phyloP scores from a whole-genome alignment of 2,329 filamentous ascomycete species.

The Lachnellula arida region DNA sequence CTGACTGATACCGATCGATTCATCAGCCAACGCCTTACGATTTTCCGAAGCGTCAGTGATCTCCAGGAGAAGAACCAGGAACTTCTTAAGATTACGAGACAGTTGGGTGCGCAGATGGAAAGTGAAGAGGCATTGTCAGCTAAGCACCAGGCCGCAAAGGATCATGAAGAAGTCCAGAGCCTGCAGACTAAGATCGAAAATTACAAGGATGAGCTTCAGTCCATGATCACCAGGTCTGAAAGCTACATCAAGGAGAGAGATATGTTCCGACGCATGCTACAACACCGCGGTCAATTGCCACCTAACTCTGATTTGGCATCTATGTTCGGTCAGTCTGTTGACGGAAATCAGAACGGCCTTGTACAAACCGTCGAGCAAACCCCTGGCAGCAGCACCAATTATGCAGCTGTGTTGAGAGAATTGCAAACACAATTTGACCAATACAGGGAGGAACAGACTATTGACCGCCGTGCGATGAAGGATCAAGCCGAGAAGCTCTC shows the following conservation, averaged over 20 bases:
- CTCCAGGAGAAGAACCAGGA: conserved; percentile 86
- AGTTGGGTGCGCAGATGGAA: conserved; percentile 85
- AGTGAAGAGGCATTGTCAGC: conserved; percentile 75
- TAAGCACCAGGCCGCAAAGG: conserved; percentile 57
- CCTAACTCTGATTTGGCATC: conserved; percentile 58
- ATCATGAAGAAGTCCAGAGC: conserved; percentile 67
- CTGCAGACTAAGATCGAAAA: conserved; percentile 69
- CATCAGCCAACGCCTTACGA: conserved; percentile 83
- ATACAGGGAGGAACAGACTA: conserved; percentile 79
- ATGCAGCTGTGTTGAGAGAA: conserved; percentile 76
- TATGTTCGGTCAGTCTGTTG: conserved; percentile 67
- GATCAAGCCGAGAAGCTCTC: conserved; percentile 80
- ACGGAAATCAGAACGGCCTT: conserved; percentile 49
- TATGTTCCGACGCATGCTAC: conserved; percentile 93
- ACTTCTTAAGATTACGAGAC: conserved; percentile 74
- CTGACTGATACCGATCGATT: conserved; percentile 82
- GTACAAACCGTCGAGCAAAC: conserved; percentile 54
- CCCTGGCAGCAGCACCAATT: conserved; percentile 54
- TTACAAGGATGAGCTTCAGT: conserved; percentile 80
- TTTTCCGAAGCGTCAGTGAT: conserved; percentile 80
- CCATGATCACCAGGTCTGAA: conserved; percentile 77
- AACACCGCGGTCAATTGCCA: conserved; percentile 63
- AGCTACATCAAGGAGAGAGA: conserved; percentile 94
- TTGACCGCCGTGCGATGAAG: conserved; percentile 76
- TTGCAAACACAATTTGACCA: conserved; percentile 86